Percentiles rank a stretch among this genome's conserved stretches.
Evolutionary conservation across 1,284 basidiomycete species (phyloP).

Genomic region (Cutaneotrichosporon mucoides): DNA sequence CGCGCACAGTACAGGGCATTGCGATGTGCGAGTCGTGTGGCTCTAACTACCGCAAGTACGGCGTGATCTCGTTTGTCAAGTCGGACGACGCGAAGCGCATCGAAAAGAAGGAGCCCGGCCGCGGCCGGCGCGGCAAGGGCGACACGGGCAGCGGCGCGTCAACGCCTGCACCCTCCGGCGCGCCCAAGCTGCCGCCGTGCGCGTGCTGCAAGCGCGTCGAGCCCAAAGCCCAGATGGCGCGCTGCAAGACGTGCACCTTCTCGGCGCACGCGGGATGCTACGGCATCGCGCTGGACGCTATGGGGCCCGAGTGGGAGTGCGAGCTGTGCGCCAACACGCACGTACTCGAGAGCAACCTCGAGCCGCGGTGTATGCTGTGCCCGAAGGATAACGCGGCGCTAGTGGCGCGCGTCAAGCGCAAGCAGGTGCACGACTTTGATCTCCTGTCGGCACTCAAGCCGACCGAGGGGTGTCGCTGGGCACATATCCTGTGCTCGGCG

Average conservation of each 20-base stretch:
- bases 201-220: conserved; percentile 70
- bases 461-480: conserved; percentile 91
- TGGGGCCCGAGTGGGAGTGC: conserved; percentile 70
- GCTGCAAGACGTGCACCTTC: conserved; percentile 73
- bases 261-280: conserved; percentile 70
- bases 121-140: conserved; percentile 56
- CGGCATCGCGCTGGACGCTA: conserved; percentile 59
- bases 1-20: conserved; percentile 63
- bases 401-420: conserved; percentile 19
- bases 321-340: conserved; percentile 79
- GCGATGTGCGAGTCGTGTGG: conserved; percentile 79
- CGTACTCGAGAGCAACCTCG: conserved; percentile 65
- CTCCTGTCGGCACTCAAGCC: conserved; percentile 83
- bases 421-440: conserved; percentile 58
- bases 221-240: conserved; percentile 66
- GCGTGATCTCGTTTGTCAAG: conserved; percentile 55
- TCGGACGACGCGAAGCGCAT: conserved; percentile 39
- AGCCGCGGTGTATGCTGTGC: conserved; percentile 49
- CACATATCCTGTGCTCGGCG: conserved; percentile 81
- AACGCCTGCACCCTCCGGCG: conserved; percentile 38
- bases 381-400: conserved; percentile 31
- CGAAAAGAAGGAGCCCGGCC: conserved; percentile 38
- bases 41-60: conserved; percentile 74
- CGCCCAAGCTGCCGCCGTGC: conserved; percentile 64
- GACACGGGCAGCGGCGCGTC: conserved; percentile 40